Evolutionary conservation across 139 green algal genomes (phyloP).

Genomic region (Picochlorum sp.): DNA sequence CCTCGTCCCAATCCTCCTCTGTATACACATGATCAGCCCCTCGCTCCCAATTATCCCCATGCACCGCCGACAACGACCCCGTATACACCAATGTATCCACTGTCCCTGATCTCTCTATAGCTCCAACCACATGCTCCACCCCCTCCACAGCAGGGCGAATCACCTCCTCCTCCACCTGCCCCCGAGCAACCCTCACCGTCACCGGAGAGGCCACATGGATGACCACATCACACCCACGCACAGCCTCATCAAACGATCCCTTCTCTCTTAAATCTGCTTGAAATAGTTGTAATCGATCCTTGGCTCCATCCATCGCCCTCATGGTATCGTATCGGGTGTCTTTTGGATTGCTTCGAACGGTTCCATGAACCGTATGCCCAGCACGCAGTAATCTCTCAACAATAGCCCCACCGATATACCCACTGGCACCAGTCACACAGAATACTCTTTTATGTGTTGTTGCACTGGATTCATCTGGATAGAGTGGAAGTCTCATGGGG

Average conservation of each 20-base stretch:
- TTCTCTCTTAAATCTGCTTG: conserved; percentile 38
- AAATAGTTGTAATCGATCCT: conserved; percentile 32
- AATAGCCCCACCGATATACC: conserved; percentile 39
- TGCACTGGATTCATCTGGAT: no score
- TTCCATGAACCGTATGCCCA: conserved; percentile 37
- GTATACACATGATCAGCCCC: conserved; percentile 36
- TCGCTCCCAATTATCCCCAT: conserved; percentile 23
- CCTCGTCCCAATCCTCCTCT: conserved; percentile 73
- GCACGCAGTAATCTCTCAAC: conserved; percentile 35
- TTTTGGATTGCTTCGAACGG: conserved; percentile 19
- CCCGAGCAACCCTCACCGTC: conserved; percentile 33
- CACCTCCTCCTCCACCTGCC: conserved; percentile 32
- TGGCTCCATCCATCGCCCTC: neutral
- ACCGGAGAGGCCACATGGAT: conserved; percentile 73
- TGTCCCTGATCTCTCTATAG: conserved; percentile 30
- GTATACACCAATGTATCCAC: conserved; percentile 57
- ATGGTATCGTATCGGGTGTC: neutral
- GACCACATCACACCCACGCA: conserved; percentile 40
- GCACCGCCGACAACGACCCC: conserved; percentile 47
- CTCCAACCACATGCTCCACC: conserved; percentile 47
- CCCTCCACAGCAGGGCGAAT: conserved; percentile 55
- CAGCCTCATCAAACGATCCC: conserved; percentile 28
- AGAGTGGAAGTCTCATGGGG: no score
- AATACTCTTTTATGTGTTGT: no score
- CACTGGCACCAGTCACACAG: conserved; percentile 37